Conservation (phyloP, 1,284 basidiomycete genomes). For the Apiotrichum gracile region DNA sequence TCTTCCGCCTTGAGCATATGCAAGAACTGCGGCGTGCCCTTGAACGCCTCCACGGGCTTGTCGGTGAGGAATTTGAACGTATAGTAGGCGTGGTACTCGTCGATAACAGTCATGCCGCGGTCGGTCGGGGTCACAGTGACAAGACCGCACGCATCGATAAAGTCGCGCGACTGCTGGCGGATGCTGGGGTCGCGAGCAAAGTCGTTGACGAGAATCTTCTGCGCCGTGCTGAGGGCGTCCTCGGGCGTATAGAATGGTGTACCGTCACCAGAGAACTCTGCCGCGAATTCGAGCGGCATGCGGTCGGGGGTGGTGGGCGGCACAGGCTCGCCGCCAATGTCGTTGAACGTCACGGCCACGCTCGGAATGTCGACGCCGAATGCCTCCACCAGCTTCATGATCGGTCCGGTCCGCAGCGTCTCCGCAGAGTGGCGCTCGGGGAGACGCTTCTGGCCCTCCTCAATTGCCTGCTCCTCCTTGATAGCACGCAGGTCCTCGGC, state of each 20-base stretch:
- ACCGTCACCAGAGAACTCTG: slow-evolving; percentile 37
- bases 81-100: slow-evolving; percentile 84
- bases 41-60: slow-evolving; percentile 72
- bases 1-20: slow-evolving; percentile 87
- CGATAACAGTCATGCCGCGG: slow-evolving; percentile 81
- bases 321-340: slow-evolving; percentile 21
- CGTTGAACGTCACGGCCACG: slow-evolving; percentile 38
- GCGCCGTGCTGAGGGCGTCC: slow-evolving; percentile 50
- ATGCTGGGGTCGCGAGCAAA: slow-evolving; percentile 89
- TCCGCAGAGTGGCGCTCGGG: slow-evolving; percentile 26
- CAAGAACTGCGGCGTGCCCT: slow-evolving; percentile 71
- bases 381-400: slow-evolving; percentile 38
- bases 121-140: slow-evolving; percentile 85
- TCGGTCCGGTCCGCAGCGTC: slow-evolving; percentile 31
- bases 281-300: slow-evolving; percentile 38
- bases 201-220: slow-evolving; percentile 82
- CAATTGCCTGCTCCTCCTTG: slow-evolving; percentile 59
- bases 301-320: slow-evolving; percentile 36
- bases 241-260: slow-evolving; percentile 27
- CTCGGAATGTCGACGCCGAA: slow-evolving; percentile 35
- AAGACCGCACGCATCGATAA: slow-evolving; percentile 71
- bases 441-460: slow-evolving; percentile 54
- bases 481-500: slow-evolving; percentile 56
- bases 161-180: slow-evolving; percentile 68
- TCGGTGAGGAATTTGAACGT: slow-evolving; percentile 90